These are phyloP conservation scores for Gleditsia sinensis DNA, from an alignment of 306 rosid species.

Conservation along the genomic window DNA sequence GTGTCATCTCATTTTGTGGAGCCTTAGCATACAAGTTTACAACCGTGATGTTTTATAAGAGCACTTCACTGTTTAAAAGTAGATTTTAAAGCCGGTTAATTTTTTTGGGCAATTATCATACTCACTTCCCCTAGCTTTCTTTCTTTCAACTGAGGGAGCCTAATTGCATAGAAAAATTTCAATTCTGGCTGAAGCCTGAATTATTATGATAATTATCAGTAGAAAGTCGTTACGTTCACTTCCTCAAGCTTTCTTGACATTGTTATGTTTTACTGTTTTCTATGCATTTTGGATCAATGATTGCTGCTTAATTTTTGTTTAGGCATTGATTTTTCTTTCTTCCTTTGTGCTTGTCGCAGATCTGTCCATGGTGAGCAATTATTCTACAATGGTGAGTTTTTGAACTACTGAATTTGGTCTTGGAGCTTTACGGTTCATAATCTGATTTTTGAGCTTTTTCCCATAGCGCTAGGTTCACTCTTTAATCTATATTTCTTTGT, in stretches of 20 bases:
- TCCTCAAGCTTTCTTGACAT: too few species aligned
- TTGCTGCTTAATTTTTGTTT: constrained; percentile 23
- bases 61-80: background rate
- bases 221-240: too few species aligned
- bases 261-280: constrained; percentile 13
- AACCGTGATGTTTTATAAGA: background rate
- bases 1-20: background rate
- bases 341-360: constrained; percentile 57
- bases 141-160: background rate
- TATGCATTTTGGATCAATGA: constrained; percentile 19
- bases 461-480: constrained; percentile 16
- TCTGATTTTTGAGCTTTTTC: constrained; percentile 27
- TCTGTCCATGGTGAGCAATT: constrained; percentile 69
- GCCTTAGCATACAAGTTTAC: background rate
- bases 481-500: constrained; percentile 22
- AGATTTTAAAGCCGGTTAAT: background rate
- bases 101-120: background rate
- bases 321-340: constrained; percentile 43
- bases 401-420: constrained; percentile 28
- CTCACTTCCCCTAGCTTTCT: background rate
- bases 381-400: constrained; percentile 69
- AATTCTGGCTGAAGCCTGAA: background rate
- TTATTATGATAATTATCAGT: too few species aligned
- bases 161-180: background rate
- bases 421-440: constrained; percentile 36